Base-by-base conservation (phyloP, 2,329 filamentous ascomycete species). In the Aspergillus alliaceus region DNA sequence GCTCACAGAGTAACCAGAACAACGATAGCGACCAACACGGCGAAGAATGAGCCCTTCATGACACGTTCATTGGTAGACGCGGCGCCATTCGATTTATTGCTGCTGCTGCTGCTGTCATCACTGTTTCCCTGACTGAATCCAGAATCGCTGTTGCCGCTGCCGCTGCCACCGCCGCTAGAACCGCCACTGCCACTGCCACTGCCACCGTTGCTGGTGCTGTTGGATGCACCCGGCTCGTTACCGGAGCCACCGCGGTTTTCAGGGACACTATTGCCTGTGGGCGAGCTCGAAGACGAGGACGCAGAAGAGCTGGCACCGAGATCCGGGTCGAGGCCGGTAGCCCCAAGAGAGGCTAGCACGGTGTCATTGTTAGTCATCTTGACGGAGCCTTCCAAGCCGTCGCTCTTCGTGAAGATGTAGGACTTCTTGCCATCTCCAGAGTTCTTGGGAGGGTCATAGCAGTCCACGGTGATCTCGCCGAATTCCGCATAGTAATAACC, bases 401-500 rank as follows among this genome's bases (percentile, higher is more conserved):
- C 74, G 22, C 72, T 67, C 68, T 85, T 79, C 60, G 83, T 88
- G 81, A 90, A 96, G 64, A 86, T 84, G 82, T 98, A 99, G 24
- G 88, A 87, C 61, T 81, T 82, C 65, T 72, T 73, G 59, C 86
- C 86, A 49, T 76, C 73, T 64, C 85, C 84, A 54, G 82, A 85
- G 75, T 86, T 89, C 22, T 84, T 82, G 29, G 93, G 95, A 3
- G 91, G 86, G 65, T 93, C 83, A 81, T 90, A 98, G 86, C 95
- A 99, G 64, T 92, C 79, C 34, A 98, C 86, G n/a, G 80, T 83
- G 58, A 99, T 85, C 54, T 92, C 86, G 54, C 86, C 82, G 67
- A 97, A 85, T 42, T 84, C 85, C 53, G 92, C 90, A 72, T 89
- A 97, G 81, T 95, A 96, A 82, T 97, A 98, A 31, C 91, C 90